A percentile compares a stretch with the other conserved stretches of the same genome.
Evolutionary conservation across 108 stramenopile genomes (phyloP).

Genomic region (Bacterosira constricta): DNA sequence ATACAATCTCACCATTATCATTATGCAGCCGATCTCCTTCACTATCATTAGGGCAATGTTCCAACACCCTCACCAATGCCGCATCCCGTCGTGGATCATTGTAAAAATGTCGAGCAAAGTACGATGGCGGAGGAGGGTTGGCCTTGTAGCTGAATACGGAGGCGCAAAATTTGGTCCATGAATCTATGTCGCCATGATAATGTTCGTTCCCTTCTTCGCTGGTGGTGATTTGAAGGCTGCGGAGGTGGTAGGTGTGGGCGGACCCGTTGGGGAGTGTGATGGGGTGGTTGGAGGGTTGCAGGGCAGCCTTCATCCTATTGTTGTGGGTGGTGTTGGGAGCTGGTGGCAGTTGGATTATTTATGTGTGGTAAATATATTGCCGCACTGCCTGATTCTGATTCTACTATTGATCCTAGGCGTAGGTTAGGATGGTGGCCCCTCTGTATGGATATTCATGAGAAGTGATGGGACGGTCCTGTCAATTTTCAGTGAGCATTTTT

Average conservation of each 20-base stretch:
- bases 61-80: slow-evolving; percentile 55
- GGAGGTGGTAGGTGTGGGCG: neutral
- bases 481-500: too few relatives aligned
- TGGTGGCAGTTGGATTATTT: too few relatives aligned
- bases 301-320: too few relatives aligned
- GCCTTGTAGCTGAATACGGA: slow-evolving; percentile 71
- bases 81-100: slow-evolving; percentile 69
- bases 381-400: neutral
- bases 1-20: slow-evolving; percentile 51
- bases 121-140: slow-evolving; percentile 59
- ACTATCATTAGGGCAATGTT: neutral
- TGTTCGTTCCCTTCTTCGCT: neutral
- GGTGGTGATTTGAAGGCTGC: neutral
- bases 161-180: slow-evolving; percentile 75
- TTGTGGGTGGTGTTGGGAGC: too few relatives aligned
- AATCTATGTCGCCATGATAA: slow-evolving; percentile 18
- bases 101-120: slow-evolving; percentile 71
- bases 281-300: neutral
- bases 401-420: neutral
- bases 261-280: neutral
- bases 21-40: neutral
- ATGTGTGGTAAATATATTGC: too few relatives aligned
- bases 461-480: too few relatives aligned
- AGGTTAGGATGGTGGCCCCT: neutral
- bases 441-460: too few relatives aligned